Base-by-base conservation (phyloP, 331 rosid species). In the Pyracantha coccinea region DNA sequence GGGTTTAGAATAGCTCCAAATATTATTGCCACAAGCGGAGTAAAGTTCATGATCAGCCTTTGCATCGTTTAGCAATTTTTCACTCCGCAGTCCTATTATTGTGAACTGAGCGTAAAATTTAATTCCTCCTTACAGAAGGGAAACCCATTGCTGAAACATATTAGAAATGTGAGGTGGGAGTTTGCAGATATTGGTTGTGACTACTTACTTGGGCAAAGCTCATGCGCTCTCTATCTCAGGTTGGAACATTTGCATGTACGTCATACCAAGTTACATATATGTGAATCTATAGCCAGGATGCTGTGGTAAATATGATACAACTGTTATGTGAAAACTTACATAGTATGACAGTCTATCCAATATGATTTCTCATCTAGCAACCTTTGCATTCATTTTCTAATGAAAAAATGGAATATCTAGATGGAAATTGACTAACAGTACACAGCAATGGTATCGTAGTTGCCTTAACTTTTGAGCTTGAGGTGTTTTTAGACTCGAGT, bases 161-260 rank as follows among this genome's bases (percentile, higher is more conserved):
- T 94, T 80, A 87, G 99, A 86, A 94, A 94, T 62, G 99, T 90
- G 77, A 90, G 71, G 80, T 94, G 97, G 99, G 76, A 78, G 55
- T 94, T 94, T 86, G 96, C 97, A 20, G 99, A 94, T 87, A 31
- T 94, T 75, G 85, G 80, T 50, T 93, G 97, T 78, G 99, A 94
- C 83, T 94, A 83, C 88, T 78, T 94, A 78, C 96, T 94, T 53
- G 96, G 99, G 45, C 95, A 87, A 74, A 84, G 87, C 86, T 90
- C 97, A 12, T 94, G 97, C 80, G 99, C 97, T 38, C 92, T 94
- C 68, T 94, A 94, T 81, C 77, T 94, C 81, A 94, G 99, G 99
- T 94, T 85, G 63, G 82, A 55, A 29, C 27, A 64, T 69, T 25
- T 31, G 64, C 41, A 29, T 21, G 58, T 32, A 7, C 38, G 13